Evolutionary conservation across 2,329 filamentous ascomycete species (phyloP), one percentile per base, ranked within the genome.

Genomic region (Cladosporium sp.): DNA sequence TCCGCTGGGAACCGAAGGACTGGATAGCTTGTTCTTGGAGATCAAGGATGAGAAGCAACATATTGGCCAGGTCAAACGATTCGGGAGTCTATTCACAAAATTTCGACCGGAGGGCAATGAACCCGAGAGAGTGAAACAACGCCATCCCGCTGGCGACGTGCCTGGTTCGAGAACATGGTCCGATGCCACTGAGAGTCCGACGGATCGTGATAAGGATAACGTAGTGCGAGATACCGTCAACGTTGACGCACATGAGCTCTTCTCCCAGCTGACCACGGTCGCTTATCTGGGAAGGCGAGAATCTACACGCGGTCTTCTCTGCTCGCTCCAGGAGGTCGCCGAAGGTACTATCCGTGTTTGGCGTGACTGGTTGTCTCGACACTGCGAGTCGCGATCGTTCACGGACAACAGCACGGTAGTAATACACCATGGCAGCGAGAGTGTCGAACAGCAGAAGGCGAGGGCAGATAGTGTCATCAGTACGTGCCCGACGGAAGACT

Each of bases 341-440:
- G 88, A 93, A 64, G 82, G 88, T 1, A 84, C 92, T 5, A 80
- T 92, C 46, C 84, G 91, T 30, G 82, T 95, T 0, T 93, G 88
- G 83, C 84, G 90, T 61, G 80, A 88, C 18, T 95, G 91, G 91
- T 79, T 95, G 39, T 81, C 82, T 6, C 77, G 82, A 28, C 80
- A 79, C 58, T 75, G 73, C 59, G 73, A 76, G 53, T 74, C 75
- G 70, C 67, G 72, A 67, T 58, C 66, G 28, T 69, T 70, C 61
- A 63, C 72, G 18, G 73, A 75, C 58, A 70, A 72, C 36, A 71
- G 73, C 48, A 66, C 66, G 6, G 67, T 76, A 21, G 68, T 67
- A 10, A 66, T 75, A 3, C 70, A 73, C 46, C 70, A 71, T 28
- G 39, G 66, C 72, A 26, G 68, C 54, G 68, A 74, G 58, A n/a